Evolutionary conservation across 2,329 filamentous ascomycete species (phyloP), one percentile per base, ranked within the genome.

Genomic region (Aureobasidium sp.): DNA sequence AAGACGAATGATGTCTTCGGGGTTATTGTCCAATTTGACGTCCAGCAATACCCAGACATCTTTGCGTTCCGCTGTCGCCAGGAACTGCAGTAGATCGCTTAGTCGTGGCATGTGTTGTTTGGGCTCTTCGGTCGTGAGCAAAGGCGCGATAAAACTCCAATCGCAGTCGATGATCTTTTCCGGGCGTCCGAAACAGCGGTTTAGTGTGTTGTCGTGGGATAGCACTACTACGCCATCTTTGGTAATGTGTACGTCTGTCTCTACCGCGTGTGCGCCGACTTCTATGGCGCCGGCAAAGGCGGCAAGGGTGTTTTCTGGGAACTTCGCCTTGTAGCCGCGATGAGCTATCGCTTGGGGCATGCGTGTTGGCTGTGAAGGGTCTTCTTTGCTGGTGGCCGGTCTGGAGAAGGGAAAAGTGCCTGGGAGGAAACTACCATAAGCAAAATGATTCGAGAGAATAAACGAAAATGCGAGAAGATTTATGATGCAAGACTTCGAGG

Each of bases 211-310:
- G 71, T 97, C 92, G 84, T 75, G 73, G 44, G 68, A 69, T 2
- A 97, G 77, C 11, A 97, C 90, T 0, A 96, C 88, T 0, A 96
- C 86, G 7, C 87, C 87, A 70, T 97, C 93, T 64, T 82, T 85
- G 15, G 90, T 87, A 37, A 97, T 76, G 72, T 95, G 92, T 9
- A 97, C 75, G 70, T 97, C 93, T 20, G 91, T 95, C 77, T 97
- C 93, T 31, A 97, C 78, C 0, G 88, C 93, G 69, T 95, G 84
- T 0, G 89, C 85, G 22, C 90, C 90, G 20, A 85, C 86, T 36
- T 84, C 78, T 2, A 93, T 82, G 1, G 91, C 92, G 31, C 82
- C 87, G 62, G 78, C 78, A 76, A 96, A 95, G 8, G 89, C 88
- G 17, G 80, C 82, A 81, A 97, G 85, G 1, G 89, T 88, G 75